Conservation (phyloP, 805 yeast genomes). For the Dipodascus albidus region DNA sequence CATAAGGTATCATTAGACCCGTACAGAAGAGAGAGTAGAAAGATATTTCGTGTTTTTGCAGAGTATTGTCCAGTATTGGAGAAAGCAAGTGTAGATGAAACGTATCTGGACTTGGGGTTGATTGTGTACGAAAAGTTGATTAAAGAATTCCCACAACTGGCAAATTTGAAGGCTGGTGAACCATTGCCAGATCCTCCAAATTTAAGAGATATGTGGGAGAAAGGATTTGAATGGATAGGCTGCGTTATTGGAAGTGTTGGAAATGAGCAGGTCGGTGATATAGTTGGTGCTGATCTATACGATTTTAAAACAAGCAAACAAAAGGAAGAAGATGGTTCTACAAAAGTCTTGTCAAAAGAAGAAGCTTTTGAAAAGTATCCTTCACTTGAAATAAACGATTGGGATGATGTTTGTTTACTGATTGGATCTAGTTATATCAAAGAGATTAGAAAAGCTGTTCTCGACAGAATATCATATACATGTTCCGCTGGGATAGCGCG, state of each 20-base stretch:
- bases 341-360: too few species aligned
- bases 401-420: slow-evolving; percentile 72
- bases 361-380: slow-evolving; percentile 8
- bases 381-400: slow-evolving; percentile 31
- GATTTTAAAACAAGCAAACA: too few species aligned
- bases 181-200: slow-evolving; percentile 37
- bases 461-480: slow-evolving; percentile 54
- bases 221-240: slow-evolving; percentile 17
- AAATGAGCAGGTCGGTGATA: slow-evolving; percentile 11
- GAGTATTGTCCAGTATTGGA: slow-evolving; percentile 59
- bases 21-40: slow-evolving; percentile 76
- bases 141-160: slow-evolving; percentile 37
- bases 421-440: slow-evolving; percentile 53
- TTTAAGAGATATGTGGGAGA: slow-evolving; percentile 3
- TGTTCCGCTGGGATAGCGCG: slow-evolving; percentile 83
- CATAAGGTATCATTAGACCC: slow-evolving; percentile 89
- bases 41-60: slow-evolving; percentile 56
- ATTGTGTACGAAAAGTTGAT: slow-evolving; percentile 36
- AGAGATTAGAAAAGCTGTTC: slow-evolving; percentile 43
- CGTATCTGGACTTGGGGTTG: slow-evolving; percentile 75
- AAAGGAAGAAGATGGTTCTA: too few species aligned
- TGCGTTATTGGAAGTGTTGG: slow-evolving; percentile 12
- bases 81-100: slow-evolving; percentile 94
- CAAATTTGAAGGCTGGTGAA: slow-evolving; percentile 15
- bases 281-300: slow-evolving; percentile 12